A percentile compares a stretch with the other conserved stretches of the same genome.
Conservation (phyloP, 1,139 yeast species). For the Yamadazyma aaseri region DNA sequence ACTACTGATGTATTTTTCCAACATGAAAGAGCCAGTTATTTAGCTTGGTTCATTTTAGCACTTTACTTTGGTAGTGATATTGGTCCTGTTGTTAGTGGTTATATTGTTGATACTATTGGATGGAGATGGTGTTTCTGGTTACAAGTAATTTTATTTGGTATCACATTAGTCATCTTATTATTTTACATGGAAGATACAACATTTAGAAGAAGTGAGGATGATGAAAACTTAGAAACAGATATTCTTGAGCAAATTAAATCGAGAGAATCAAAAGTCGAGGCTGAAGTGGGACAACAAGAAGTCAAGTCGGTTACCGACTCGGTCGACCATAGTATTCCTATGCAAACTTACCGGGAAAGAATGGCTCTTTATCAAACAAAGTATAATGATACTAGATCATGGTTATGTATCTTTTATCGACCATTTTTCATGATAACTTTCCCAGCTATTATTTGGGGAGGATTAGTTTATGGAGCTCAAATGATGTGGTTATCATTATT, state of each 20-base stretch:
- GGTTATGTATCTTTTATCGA: slow-evolving; percentile 37
- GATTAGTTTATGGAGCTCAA: slow-evolving; percentile 62
- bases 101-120: slow-evolving; percentile 34
- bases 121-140: slow-evolving; percentile 51
- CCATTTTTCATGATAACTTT: slow-evolving; percentile 48
- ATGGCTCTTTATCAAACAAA: slow-evolving; percentile 34
- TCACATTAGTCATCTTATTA: slow-evolving; percentile 39
- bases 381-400: slow-evolving; percentile 40
- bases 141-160: slow-evolving; percentile 48
- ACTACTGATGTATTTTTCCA: slow-evolving; percentile 48
- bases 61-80: slow-evolving; percentile 44
- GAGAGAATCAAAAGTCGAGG: slow-evolving; percentile 15
- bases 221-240: slow-evolving; percentile 19
- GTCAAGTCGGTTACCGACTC: slow-evolving; percentile 12
- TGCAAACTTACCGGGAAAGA: slow-evolving; percentile 35
- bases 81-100: slow-evolving; percentile 48
- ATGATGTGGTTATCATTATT: slow-evolving; percentile 54
- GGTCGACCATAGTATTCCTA: slow-evolving; percentile 21
- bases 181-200: slow-evolving; percentile 49
- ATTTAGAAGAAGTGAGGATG: slow-evolving; percentile 22
- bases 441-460: slow-evolving; percentile 64
- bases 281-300: slow-evolving; percentile 6
- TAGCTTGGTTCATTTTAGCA: slow-evolving; percentile 40
- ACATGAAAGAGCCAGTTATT: slow-evolving; percentile 45
- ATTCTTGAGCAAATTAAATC: slow-evolving; percentile 27